Percentiles rank a stretch among this genome's conserved stretches.
phyloP scores from a whole-genome alignment of 2,329 filamentous ascomycete species.

The Cryphonectria japonica region DNA sequence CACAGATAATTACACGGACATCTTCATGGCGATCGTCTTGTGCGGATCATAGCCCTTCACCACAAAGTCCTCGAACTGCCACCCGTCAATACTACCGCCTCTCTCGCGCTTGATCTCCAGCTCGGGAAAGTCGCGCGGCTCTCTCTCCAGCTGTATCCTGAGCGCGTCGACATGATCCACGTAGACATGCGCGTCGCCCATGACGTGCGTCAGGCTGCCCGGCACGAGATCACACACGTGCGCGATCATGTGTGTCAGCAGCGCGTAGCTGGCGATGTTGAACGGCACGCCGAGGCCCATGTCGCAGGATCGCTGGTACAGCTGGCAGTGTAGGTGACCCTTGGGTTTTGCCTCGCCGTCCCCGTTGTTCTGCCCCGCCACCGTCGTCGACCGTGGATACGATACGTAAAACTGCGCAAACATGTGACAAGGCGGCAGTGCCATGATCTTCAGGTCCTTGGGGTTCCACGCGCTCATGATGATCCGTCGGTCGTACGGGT shows the following conservation, averaged over 20 bases:
- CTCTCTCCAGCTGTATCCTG: slow-evolving; percentile 75
- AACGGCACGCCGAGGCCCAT: slow-evolving; percentile 98
- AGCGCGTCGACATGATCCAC: slow-evolving; percentile 89
- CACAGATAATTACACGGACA: slow-evolving; percentile 71
- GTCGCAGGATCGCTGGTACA: slow-evolving; percentile 94
- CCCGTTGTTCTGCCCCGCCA: slow-evolving; percentile 29
- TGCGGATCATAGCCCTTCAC: slow-evolving; percentile 89
- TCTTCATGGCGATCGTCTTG: slow-evolving; percentile 95
- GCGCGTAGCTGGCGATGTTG: slow-evolving; percentile 93
- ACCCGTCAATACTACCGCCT: slow-evolving; percentile 82
- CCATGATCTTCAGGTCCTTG: slow-evolving; percentile 82
- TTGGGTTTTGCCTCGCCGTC: slow-evolving; percentile 45
- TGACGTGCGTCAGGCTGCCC: slow-evolving; percentile 87
- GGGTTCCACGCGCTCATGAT: slow-evolving; percentile 96
- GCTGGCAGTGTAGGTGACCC: slow-evolving; percentile 80
- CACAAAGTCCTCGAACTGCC: slow-evolving; percentile 85
- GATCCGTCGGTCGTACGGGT: slow-evolving; percentile 87
- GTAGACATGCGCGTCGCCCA: slow-evolving; percentile 99
- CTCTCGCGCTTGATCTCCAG: slow-evolving; percentile 71
- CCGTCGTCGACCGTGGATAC: slow-evolving; percentile 56
- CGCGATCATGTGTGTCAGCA: slow-evolving; percentile 94
- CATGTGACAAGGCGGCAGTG: slow-evolving; percentile 93
- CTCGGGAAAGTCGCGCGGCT: slow-evolving; percentile 80
- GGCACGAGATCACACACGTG: slow-evolving; percentile 83
- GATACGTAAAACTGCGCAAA: slow-evolving; percentile 96